Conservation (phyloP, 345 rosid species). For the Euphorbia tirucalli region DNA sequence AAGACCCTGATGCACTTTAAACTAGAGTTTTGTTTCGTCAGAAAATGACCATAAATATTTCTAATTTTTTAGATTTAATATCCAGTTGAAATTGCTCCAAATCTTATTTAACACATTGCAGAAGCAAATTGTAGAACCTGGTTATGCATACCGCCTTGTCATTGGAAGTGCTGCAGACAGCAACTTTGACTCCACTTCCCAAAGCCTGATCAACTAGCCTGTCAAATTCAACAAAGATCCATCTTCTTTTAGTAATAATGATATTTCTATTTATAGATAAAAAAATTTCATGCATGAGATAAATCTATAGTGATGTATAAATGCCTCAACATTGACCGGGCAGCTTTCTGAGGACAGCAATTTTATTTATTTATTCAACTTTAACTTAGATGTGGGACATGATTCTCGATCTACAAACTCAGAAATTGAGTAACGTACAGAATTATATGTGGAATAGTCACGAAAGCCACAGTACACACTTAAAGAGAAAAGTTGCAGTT, state of each 20-base stretch:
- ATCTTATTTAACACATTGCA: slow-evolving; percentile 5
- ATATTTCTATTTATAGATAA: neutral
- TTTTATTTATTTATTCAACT: too few species aligned
- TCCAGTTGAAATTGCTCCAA: neutral
- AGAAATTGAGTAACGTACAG: neutral
- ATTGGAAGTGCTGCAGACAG: slow-evolving; percentile 95
- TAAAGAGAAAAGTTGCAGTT: neutral
- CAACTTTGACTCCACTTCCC: slow-evolving; percentile 74
- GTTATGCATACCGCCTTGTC: slow-evolving; percentile 93
- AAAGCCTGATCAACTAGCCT: slow-evolving; percentile 93
- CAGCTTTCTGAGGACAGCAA: neutral
- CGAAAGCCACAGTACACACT: neutral
- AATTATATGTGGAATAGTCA: too few species aligned
- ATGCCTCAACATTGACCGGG: neutral
- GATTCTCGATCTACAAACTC: too few species aligned
- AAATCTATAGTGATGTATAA: neutral
- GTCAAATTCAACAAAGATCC: slow-evolving; percentile 14
- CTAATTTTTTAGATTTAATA: neutral
- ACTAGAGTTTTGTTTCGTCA: slow-evolving; percentile 4
- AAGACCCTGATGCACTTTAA: neutral
- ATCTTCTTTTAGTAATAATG: neutral
- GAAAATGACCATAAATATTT: slow-evolving; percentile 3
- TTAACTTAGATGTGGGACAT: too few species aligned
- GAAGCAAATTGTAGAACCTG: slow-evolving; percentile 48
- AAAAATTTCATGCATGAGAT: neutral